Evolutionary conservation across 2,329 filamentous ascomycete genomes (phyloP).

Genomic region (Didymella pomorum): DNA sequence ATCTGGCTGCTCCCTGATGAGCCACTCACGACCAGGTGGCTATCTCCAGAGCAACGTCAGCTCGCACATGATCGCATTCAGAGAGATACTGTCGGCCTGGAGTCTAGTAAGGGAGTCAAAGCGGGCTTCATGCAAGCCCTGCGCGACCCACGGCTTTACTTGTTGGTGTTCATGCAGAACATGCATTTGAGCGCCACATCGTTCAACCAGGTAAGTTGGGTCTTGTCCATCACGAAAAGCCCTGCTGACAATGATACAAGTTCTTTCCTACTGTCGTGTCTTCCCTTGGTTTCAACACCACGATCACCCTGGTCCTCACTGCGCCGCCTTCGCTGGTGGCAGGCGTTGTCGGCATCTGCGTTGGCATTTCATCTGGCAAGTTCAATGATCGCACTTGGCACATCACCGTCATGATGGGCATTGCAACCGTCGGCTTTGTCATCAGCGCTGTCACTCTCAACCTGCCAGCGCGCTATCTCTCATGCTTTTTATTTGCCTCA

Average conservation of each 20-base stretch:
- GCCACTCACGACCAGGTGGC: conserved; percentile 53
- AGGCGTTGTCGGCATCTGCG: conserved; percentile 39
- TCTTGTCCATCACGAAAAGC: no score
- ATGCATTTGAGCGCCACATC: conserved; percentile 59
- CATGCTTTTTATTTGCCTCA: conserved; percentile 40
- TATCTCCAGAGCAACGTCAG: conserved; percentile 55
- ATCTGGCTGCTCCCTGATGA: conserved; percentile 52
- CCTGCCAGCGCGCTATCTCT: conserved; percentile 41
- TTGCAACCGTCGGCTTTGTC: conserved; percentile 50
- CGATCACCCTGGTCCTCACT: conserved; percentile 61
- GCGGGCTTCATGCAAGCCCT: conserved; percentile 61
- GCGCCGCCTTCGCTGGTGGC: conserved; percentile 35
- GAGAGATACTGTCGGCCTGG: conserved; percentile 58
- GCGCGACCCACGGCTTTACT: conserved; percentile 60
- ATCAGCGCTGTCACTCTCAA: conserved; percentile 50
- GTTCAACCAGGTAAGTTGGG: conserved; percentile 48
- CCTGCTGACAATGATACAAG: conserved; percentile 24
- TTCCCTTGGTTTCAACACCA: conserved; percentile 59
- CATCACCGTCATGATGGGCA: conserved; percentile 47
- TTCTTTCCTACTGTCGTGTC: conserved; percentile 59
- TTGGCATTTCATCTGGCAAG: conserved; percentile 48
- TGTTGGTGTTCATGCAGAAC: conserved; percentile 64
- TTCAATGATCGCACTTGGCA: conserved; percentile 54
- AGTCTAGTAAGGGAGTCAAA: conserved; percentile 54
- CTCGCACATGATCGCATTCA: conserved; percentile 45